These are phyloP conservation scores for Tuctoria greenei DNA, from an alignment of 176 grass and related monocot species.

Conservation along the genomic window DNA sequence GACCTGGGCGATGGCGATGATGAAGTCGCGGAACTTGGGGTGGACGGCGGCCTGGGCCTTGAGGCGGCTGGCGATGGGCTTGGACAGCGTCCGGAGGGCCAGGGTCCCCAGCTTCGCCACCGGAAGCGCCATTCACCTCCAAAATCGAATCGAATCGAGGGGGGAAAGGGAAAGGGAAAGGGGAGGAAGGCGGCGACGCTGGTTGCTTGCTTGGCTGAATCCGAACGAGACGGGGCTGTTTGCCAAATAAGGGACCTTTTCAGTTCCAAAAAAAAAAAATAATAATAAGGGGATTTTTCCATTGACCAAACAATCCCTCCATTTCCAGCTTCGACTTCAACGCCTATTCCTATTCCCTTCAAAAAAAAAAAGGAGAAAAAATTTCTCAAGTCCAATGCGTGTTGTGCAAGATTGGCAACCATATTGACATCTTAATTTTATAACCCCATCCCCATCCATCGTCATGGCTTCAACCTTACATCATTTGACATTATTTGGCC, in stretches of 20 bases:
- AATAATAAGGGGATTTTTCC: too few species aligned
- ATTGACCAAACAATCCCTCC: too few species aligned
- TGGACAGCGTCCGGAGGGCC: conserved; percentile 73
- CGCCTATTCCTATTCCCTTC: too few species aligned
- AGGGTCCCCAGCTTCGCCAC: conserved; percentile 87
- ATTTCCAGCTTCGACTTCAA: too few species aligned
- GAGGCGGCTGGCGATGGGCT: conserved; percentile 87
- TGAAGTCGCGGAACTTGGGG: conserved; percentile 80
- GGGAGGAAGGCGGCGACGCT: not conserved
- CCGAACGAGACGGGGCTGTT: not conserved
- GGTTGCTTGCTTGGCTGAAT: not conserved
- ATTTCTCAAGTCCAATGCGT: too few species aligned
- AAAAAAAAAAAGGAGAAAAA: too few species aligned
- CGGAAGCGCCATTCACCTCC: conserved; percentile 64
- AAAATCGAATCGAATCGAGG: not conserved
- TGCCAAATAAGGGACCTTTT: not conserved
- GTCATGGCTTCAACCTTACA: too few species aligned
- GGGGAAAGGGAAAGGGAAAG: not conserved
- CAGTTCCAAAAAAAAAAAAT: too few species aligned
- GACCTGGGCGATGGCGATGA: conserved; percentile 87
- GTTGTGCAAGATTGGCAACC: too few species aligned
- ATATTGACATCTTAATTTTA: too few species aligned
- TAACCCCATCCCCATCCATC: too few species aligned
- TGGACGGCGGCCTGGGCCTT: conserved; percentile 91
- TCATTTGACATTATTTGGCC: too few species aligned